Conservation (phyloP, 116 monocot genomes). For the Phalaenopsis hybrid region DNA sequence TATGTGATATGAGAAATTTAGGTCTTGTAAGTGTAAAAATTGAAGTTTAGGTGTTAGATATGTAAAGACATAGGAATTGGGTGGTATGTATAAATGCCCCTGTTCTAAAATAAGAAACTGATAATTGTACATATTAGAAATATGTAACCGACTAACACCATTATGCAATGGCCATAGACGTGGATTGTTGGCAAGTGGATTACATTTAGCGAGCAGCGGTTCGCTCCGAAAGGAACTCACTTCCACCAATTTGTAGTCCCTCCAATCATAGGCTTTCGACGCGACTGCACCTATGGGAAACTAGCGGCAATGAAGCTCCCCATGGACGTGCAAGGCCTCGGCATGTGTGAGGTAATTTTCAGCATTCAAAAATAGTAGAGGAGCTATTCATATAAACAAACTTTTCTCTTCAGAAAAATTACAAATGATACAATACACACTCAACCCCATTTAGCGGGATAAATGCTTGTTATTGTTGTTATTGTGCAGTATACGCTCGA, state of each 20-base stretch:
- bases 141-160: not conserved
- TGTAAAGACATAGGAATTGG: too few species aligned
- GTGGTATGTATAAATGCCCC: too few species aligned
- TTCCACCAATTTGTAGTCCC: slow-evolving; percentile 99
- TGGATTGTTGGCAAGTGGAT: slow-evolving; percentile 98
- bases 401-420: not conserved
- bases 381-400: not conserved
- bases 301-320: slow-evolving; percentile 89
- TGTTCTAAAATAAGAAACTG: too few species aligned
- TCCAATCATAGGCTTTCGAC: slow-evolving; percentile 60
- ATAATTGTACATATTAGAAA: not conserved
- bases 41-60: too few species aligned
- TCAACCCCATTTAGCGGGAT: too few species aligned
- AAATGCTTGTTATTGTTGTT: too few species aligned
- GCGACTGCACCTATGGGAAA: slow-evolving; percentile 88
- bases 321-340: slow-evolving; percentile 64
- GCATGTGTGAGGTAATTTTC: slow-evolving; percentile 69
- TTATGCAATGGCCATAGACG: slow-evolving; percentile 33
- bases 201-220: slow-evolving; percentile 59
- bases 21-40: too few species aligned
- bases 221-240: slow-evolving; percentile 84
- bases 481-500: slow-evolving; percentile 19
- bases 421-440: slow-evolving; percentile 45
- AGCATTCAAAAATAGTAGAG: too few species aligned
- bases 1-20: too few species aligned